Evolutionary conservation across 2,329 filamentous ascomycete genomes (phyloP), one percentile per base, ranked within the genome.

Genomic region (Ceratocystis eucalypticola): DNA sequence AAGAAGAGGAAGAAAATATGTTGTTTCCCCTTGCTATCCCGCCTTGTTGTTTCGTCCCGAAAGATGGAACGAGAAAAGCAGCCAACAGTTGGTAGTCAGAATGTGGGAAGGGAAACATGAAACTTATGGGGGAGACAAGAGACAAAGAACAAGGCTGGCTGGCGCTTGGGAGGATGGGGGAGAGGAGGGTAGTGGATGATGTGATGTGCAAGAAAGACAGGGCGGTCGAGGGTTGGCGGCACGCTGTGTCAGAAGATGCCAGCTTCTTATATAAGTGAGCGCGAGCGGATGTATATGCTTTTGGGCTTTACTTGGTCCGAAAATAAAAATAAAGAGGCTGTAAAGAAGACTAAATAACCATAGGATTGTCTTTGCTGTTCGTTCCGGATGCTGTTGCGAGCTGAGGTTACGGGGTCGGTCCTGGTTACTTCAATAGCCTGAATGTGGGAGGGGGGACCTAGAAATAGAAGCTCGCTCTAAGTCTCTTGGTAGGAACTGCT

Each of bases 31-130:
- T 30, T 59, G 53, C 28, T 59, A 59, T 59, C 28, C 53, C 22
- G 53, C 53, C 33, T 59, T 59, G 53, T 59, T 59, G 53, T 59
- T 59, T 59, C 53, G 53, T 59, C 28, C 53, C 53, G 28, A 59
- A 59, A 59, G 53, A 17, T 33, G 25, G 53, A 59, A 59, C 25
- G 25, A 30, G 28, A 30, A 37, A 33, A 41, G 37, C 37, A 41
- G 28, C 53, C 53, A 33, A 59, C 37, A 33, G 53, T 59, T 8
- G 8, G 5, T 17, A 33, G 37, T 8, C 28, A 37, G 28, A 59
- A 59, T 59, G 53, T n/a, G 53, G 25, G 33, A 59, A 59, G 53
- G 25, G 53, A 33, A 59, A 59, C 53, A 59, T 59, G 53, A 59
- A 59, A 59, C 53, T 59, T 59, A 15, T 59, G 53, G 53, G 22